Evolutionary conservation across 257 asterid genomes (phyloP).

Genomic region (Fraxinus anomala): DNA sequence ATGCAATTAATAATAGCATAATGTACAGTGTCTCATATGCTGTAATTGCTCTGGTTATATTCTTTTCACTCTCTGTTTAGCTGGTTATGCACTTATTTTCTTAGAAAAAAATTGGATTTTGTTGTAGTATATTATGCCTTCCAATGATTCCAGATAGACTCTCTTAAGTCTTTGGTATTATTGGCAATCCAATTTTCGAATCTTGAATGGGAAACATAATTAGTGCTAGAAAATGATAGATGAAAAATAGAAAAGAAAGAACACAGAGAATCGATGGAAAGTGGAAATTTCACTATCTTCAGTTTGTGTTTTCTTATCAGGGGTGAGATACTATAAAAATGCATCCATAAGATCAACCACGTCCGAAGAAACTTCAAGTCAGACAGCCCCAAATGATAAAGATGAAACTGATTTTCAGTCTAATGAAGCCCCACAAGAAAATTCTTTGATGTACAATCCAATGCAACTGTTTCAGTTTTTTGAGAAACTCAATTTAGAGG

Average conservation of each 20-base stretch:
- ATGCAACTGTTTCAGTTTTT: conserved; percentile 17
- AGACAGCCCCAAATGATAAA: background rate
- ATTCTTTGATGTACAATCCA: conserved; percentile 3
- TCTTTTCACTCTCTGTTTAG: background rate
- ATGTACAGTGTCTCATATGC: too few relatives aligned
- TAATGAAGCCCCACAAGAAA: conserved; percentile 10
- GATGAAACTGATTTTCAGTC: conserved; percentile 9
- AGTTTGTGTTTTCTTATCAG: background rate
- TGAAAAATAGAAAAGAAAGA: background rate
- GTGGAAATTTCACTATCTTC: background rate
- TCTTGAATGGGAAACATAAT: background rate
- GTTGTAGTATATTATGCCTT: background rate
- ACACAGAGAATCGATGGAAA: background rate
- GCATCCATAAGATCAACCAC: conserved; percentile 14
- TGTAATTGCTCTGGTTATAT: background rate
- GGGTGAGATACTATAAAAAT: background rate
- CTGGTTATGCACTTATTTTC: background rate
- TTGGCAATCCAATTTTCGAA: background rate
- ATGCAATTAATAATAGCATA: too few relatives aligned
- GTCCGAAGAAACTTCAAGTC: conserved; percentile 21
- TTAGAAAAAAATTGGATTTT: background rate
- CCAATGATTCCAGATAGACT: background rate
- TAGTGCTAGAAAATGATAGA: background rate
- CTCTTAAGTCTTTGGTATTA: background rate
- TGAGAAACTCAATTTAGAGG: conserved; percentile 23